These are phyloP conservation scores for Turritis glabra DNA, from an alignment of 345 rosid species.

Conservation along the genomic window DNA sequence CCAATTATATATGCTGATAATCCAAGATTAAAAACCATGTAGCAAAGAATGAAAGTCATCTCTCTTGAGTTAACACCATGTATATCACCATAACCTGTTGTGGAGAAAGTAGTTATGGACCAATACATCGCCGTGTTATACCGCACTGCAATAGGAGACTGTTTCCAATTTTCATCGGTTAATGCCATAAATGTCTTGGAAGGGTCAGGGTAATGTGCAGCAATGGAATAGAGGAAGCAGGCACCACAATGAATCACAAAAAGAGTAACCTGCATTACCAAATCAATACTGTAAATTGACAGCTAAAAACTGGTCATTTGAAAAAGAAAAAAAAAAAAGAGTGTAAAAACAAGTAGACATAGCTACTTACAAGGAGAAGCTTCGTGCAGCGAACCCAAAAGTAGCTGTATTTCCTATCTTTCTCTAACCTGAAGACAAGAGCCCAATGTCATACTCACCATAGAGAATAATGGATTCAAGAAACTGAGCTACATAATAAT, in stretches of 20 bases:
- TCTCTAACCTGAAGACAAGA: constrained; percentile 66
- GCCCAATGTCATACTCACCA: not conserved
- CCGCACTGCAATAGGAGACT: constrained; percentile 35
- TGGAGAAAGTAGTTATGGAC: constrained; percentile 80
- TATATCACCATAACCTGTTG: constrained; percentile 87
- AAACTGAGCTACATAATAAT: no score
- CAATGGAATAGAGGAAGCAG: constrained; percentile 67
- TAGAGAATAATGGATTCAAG: not conserved
- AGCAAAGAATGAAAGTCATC: constrained; percentile 59
- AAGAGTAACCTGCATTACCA: constrained; percentile 65
- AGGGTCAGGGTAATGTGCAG: constrained; percentile 50
- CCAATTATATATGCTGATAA: constrained; percentile 76
- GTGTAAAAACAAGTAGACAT: not conserved
- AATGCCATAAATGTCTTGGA: constrained; percentile 61
- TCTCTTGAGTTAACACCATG: constrained; percentile 69
- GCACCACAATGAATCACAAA: constrained; percentile 77
- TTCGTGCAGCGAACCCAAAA: constrained; percentile 65
- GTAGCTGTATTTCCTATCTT: constrained; percentile 73
- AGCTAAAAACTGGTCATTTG: not conserved
- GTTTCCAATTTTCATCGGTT: constrained; percentile 43
- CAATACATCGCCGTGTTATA: constrained; percentile 76
- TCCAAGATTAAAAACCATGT: constrained; percentile 77
- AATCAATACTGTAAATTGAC: not conserved
- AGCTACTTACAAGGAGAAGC: constrained; percentile 69
- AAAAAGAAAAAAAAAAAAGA: not conserved